A percentile compares a stretch with the other conserved stretches of the same genome.
phyloP scores from a whole-genome alignment of 2,329 filamentous ascomycete species.

The Paramyrothecium sp. region DNA sequence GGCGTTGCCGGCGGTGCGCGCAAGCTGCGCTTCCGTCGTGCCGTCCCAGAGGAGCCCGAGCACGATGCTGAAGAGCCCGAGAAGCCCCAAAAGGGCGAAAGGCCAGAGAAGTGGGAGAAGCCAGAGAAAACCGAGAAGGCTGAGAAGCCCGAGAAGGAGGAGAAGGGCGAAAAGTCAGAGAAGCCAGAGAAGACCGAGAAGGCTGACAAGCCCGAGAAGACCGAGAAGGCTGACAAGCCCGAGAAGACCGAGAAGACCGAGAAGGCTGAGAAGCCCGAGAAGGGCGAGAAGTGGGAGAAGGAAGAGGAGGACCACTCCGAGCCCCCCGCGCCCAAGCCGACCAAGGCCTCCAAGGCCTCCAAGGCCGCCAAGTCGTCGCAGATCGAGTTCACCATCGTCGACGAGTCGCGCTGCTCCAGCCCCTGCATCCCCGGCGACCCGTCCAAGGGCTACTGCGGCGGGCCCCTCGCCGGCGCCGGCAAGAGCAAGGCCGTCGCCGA shows the following conservation, averaged over 20 bases:
- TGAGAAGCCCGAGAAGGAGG: background rate
- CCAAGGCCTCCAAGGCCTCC: background rate
- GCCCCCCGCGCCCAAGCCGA: background rate
- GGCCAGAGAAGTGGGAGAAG: no score
- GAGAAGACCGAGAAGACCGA: no score
- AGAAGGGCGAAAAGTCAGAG: background rate
- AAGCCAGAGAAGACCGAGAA: background rate
- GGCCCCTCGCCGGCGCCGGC: slow-evolving; percentile 3
- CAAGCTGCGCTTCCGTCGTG: no score
- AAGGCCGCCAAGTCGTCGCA: background rate
- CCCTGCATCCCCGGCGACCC: slow-evolving; percentile 14
- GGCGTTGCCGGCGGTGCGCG: no score
- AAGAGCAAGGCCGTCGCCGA: slow-evolving; percentile 10
- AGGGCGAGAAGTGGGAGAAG: background rate
- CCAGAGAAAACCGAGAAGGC: no score
- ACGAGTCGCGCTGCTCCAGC: slow-evolving; percentile 15
- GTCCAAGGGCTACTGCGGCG: slow-evolving; percentile 21
- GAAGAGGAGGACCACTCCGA: background rate
- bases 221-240: no score
- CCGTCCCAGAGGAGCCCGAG: background rate
- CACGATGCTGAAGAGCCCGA: background rate
- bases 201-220: background rate
- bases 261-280: background rate
- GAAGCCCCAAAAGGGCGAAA: background rate
- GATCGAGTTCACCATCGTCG: slow-evolving; percentile 11